Base-by-base conservation (phyloP, 768 basidiomycete species). In the Collybia mongolica region DNA sequence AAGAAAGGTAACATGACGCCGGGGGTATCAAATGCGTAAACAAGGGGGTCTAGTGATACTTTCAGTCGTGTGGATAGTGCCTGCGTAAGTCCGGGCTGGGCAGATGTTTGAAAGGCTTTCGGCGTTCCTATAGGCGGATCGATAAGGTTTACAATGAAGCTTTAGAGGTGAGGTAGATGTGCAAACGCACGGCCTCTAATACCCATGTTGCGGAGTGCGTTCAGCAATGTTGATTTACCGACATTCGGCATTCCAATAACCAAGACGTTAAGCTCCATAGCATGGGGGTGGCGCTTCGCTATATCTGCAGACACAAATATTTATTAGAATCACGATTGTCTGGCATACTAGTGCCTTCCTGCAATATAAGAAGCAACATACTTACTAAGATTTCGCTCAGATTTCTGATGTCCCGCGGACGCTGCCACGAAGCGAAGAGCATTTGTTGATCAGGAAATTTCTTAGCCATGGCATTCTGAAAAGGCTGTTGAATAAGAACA, bases 171-270 rank as follows among this genome's bases (percentile, higher is more conserved):
- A 51, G 44, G 51, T 48, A 53, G 22, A 37, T 47, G 14, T 32
- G 32, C 6, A 9, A 32, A 80, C 85, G 64, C 66, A 95, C 94
- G 86, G 64, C 93, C 93, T 59, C 79, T 75, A 39, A 96, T 90
- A 9, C 96, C 96, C 62, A 84, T 85, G 60, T 82, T 85, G 38
- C 96, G 82, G 22, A 99, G 76, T 1, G 93, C 83, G 62, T 99
- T 99, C 11, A 99, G 73, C 44, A 98, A 69, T 2, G 92, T 95
- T 12, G 95, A 98, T 71, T 99, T 98, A 37, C 96, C 96, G 41
- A 98, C 93, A 66, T 98, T 98, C 15, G 97, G 97, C 96, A 99
- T 98, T 19, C 97, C 97, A 51, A 97, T 86, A 19, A 98, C 93
- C 2, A 98, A 78, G 6, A 98, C 87, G 59, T 94, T 93, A 57